These are phyloP conservation scores for Albifimbria verrucaria DNA, from an alignment of 2,329 filamentous ascomycete genomes.

Conservation along the genomic window DNA sequence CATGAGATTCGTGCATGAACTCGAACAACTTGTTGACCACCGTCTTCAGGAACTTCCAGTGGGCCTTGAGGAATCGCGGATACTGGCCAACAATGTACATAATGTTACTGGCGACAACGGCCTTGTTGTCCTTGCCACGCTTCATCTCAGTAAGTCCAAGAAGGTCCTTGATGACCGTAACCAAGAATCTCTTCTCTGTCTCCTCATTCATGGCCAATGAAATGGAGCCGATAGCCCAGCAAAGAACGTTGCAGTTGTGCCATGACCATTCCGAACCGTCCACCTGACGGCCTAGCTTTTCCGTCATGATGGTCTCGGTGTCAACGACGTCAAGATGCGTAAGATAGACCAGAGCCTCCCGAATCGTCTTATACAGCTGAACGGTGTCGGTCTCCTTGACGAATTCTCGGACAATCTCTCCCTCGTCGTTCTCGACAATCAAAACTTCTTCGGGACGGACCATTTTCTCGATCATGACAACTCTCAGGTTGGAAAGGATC, in stretches of 20 bases:
- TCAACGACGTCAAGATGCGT: slow-evolving; percentile 97
- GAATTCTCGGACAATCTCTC: slow-evolving; percentile 97
- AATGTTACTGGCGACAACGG: slow-evolving; percentile 97
- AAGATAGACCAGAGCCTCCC: slow-evolving; percentile 94
- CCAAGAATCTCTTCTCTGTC: slow-evolving; percentile 96
- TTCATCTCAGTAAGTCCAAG: slow-evolving; percentile 98
- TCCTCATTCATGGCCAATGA: slow-evolving; percentile 99
- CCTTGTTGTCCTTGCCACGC: slow-evolving; percentile 98
- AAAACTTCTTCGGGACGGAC: slow-evolving; percentile 95
- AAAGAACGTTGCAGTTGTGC: slow-evolving; percentile 99
- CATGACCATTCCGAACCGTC: slow-evolving; percentile 97
- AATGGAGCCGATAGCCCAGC: slow-evolving; percentile 98
- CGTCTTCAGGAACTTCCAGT: slow-evolving; percentile 99
- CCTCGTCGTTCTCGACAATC: slow-evolving; percentile 99
- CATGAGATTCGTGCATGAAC: slow-evolving; percentile 99
- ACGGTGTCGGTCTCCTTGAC: slow-evolving; percentile 99
- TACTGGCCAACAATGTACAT: slow-evolving; percentile 99
- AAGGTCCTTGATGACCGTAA: slow-evolving; percentile 98
- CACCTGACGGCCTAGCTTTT: slow-evolving; percentile 93
- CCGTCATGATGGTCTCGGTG: slow-evolving; percentile 98
- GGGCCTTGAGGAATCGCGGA: slow-evolving; percentile 94
- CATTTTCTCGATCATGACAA: slow-evolving; percentile 99
- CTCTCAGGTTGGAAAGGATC: slow-evolving; percentile 86
- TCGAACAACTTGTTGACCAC: slow-evolving; percentile 99
- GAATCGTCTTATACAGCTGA: slow-evolving; percentile 97